phyloP scores from a whole-genome alignment of 768 basidiomycete species.

The Antrodiella citrinella region DNA sequence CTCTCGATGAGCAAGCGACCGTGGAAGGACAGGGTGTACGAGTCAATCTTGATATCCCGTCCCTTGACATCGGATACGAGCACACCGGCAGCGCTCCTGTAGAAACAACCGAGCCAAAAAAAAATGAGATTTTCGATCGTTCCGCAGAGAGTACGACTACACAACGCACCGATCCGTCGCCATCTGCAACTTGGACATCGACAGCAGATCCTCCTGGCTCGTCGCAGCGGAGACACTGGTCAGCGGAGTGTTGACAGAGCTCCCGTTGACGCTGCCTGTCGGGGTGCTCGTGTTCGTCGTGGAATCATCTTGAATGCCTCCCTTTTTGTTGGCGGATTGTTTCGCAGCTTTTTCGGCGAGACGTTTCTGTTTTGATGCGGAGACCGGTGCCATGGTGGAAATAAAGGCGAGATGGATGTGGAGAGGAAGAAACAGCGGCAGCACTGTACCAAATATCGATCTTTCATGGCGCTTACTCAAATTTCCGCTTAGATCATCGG shows the following conservation, averaged over 20 bases:
- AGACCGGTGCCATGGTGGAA: constrained; percentile 42
- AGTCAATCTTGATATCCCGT: constrained; percentile 96
- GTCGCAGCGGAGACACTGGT: constrained; percentile 75
- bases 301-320: constrained; percentile 32
- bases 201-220: constrained; percentile 70
- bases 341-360: constrained; percentile 92
- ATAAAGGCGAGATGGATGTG: background rate
- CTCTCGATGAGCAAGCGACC: constrained; percentile 74
- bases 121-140: background rate
- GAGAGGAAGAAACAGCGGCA: background rate
- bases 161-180: constrained; percentile 76
- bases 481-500: background rate
- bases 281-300: constrained; percentile 54
- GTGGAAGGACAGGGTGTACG: constrained; percentile 94
- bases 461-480: background rate
- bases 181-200: constrained; percentile 85
- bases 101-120: constrained; percentile 9
- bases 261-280: constrained; percentile 54
- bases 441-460: background rate
- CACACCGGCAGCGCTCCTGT: constrained; percentile 85
- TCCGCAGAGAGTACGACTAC: constrained; percentile 8
- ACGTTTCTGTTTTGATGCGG: constrained; percentile 85
- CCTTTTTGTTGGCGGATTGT: constrained; percentile 49
- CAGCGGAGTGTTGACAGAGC: constrained; percentile 66
- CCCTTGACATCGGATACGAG: constrained; percentile 87